Evolutionary conservation across 495 filamentous ascomycete genomes (phyloP).

Genomic region (Thermochaetoides thermophila): DNA sequence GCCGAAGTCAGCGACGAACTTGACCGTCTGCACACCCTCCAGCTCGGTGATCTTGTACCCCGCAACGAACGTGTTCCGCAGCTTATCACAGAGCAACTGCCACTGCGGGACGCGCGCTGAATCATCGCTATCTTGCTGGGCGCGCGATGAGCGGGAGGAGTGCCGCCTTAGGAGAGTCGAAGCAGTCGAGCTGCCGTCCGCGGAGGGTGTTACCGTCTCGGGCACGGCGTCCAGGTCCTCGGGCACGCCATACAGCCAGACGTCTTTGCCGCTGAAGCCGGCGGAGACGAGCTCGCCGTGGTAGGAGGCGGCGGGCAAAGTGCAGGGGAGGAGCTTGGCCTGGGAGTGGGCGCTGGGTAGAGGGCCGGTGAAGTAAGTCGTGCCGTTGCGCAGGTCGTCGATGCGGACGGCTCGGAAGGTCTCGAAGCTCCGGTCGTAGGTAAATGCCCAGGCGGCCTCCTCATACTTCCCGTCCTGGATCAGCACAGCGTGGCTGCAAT

Average conservation of each 20-base stretch:
- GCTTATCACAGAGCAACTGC: slow-evolving; percentile 53
- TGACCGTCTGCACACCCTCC: slow-evolving; percentile 41
- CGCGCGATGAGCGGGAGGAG: slow-evolving; percentile 24
- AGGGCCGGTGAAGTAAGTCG: slow-evolving; percentile 70
- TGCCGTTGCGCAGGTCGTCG: slow-evolving; percentile 59
- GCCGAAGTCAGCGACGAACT: slow-evolving; percentile 42
- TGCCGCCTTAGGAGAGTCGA: slow-evolving; percentile 22
- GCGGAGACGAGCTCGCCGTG: slow-evolving; percentile 61
- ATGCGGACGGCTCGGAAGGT: slow-evolving; percentile 64
- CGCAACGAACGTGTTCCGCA: slow-evolving; percentile 46
- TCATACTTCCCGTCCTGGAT: slow-evolving; percentile 53
- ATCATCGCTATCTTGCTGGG: slow-evolving; percentile 19
- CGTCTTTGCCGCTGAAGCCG: slow-evolving; percentile 54
- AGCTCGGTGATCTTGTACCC: slow-evolving; percentile 43
- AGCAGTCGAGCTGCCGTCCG: slow-evolving; percentile 15
- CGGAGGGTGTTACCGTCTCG: slow-evolving; percentile 15
- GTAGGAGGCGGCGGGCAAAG: slow-evolving; percentile 50
- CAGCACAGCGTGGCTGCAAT: slow-evolving; percentile 63
- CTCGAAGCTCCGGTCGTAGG: slow-evolving; percentile 60
- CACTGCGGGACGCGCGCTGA: slow-evolving; percentile 41
- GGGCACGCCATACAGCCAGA: slow-evolving; percentile 74
- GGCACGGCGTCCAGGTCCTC: slow-evolving; percentile 49
- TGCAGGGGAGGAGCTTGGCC: slow-evolving; percentile 43
- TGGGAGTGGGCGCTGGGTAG: slow-evolving; percentile 28
- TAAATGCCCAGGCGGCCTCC: slow-evolving; percentile 65